Base-by-base conservation (phyloP, 2,329 filamentous ascomycete genomes). In the Venturia nashicola region DNA sequence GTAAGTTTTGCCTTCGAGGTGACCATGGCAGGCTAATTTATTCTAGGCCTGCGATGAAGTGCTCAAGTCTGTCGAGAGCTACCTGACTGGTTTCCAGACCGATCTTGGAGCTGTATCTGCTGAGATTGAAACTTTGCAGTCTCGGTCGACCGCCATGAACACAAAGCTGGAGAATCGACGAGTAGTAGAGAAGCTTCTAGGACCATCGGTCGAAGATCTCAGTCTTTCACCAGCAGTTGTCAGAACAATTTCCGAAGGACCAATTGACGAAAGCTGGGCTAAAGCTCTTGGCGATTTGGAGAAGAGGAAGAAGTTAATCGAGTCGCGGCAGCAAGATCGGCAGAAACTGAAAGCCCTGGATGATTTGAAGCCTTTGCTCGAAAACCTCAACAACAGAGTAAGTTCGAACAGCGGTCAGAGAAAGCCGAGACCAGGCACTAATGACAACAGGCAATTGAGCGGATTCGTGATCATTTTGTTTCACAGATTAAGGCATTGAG, bases 381-480 rank as follows among this genome's bases (percentile, higher is more conserved):
- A 91, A 64, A 90, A 95, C 73, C 80, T 99, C 43, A 90, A 87
- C 23, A 83, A 88, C 63, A 96, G 94, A 79, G 88, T 89, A 74
- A 66, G 39, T 57, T 27, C 18, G 8, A 51, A 12, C 9, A 40
- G 20, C 48, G 42, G 18, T 44, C 12, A 60, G 3, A 12, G 18
- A n/a, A 42, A n/a, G 48, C 16, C 48, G 27, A 57, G 32, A 20
- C 51, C 27, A 57, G 42, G 5, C 36, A 27, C 44, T 65, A 39
- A 61, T 32, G 46, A 36, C 8, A 12, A 59, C 18, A 63, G 66
- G 93, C 92, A n/a, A 81, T 96, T 36, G 91, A 97, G 75, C 86
- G 94, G 64, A 96, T 97, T 73, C 84, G 95, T 65, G 94, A 99
- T 74, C 95, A 96, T 71, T 82, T 99, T 44, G 94, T 99, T 14